These are phyloP conservation scores for Aspergillus steynii DNA, from an alignment of 495 filamentous ascomycete species.

Conservation along the genomic window DNA sequence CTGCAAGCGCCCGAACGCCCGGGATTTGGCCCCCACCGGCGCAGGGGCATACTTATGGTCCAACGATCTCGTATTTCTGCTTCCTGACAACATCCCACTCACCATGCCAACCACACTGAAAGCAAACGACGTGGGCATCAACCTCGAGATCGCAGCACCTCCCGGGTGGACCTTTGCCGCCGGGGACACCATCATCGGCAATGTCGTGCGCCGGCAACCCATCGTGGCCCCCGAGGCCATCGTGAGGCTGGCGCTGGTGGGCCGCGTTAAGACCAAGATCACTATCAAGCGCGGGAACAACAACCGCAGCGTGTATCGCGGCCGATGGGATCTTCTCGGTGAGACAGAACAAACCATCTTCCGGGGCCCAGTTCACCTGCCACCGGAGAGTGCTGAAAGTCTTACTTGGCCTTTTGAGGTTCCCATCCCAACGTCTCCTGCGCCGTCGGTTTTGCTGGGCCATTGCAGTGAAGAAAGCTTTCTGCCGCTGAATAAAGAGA, in stretches of 20 bases:
- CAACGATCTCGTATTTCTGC: not conserved
- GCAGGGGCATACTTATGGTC: not conserved
- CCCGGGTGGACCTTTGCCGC: constrained; percentile 17
- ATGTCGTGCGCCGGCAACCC: constrained; percentile 8
- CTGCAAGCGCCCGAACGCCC: not conserved
- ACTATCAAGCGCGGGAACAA: not conserved
- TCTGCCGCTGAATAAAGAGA: constrained; percentile 21
- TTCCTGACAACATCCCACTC: not conserved
- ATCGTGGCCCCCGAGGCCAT: constrained; percentile 21
- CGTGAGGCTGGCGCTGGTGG: constrained; percentile 15
- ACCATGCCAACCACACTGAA: constrained; percentile 8
- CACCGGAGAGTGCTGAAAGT: not conserved
- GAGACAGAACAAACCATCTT: constrained; percentile 9
- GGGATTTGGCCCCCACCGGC: not conserved
- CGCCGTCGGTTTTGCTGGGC: not conserved
- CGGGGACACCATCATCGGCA: constrained; percentile 26
- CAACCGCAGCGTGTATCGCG: constrained; percentile 8
- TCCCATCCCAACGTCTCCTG: constrained; percentile 14
- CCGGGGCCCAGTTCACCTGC: constrained; percentile 17
- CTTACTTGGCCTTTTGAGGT: constrained; percentile 23
- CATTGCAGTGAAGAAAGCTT: constrained; percentile 18
- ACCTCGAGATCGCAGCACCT: constrained; percentile 18
- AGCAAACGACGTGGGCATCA: not conserved
- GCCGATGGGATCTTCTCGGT: constrained; percentile 10
- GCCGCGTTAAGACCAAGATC: constrained; percentile 19